These are phyloP conservation scores for Fonsecaea erecta DNA, from an alignment of 2,329 filamentous ascomycete species.

Conservation along the genomic window DNA sequence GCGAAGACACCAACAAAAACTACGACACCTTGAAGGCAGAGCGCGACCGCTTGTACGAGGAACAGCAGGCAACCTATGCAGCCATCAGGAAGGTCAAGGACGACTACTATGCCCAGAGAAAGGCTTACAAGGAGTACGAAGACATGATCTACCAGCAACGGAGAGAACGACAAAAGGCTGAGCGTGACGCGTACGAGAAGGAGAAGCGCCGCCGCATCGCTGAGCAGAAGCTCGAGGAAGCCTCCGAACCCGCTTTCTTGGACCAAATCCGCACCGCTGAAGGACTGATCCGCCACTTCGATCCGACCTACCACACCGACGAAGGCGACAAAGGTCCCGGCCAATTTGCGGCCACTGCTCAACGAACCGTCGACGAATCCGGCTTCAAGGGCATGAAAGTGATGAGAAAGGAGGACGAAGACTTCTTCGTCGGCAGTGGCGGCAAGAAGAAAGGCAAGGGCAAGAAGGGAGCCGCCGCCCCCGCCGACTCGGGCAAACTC, in stretches of 20 bases:
- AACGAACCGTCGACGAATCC: conserved; percentile 82
- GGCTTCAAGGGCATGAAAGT: conserved; percentile 83
- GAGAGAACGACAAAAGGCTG: conserved; percentile 77
- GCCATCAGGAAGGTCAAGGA: conserved; percentile 88
- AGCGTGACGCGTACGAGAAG: conserved; percentile 65
- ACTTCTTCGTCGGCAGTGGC: conserved; percentile 74
- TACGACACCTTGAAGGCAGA: conserved; percentile 83
- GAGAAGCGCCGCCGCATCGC: conserved; percentile 58
- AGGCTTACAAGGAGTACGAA: conserved; percentile 83
- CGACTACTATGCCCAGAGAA: conserved; percentile 78
- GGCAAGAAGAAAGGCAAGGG: conserved; percentile 68
- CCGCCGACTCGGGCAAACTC: conserved; percentile 63
- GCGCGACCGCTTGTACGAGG: conserved; percentile 77
- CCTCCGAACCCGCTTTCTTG: conserved; percentile 76
- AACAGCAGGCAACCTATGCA: conserved; percentile 84
- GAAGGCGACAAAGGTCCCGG: conserved; percentile 49
- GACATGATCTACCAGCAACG: conserved; percentile 77
- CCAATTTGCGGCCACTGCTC: conserved; percentile 73
- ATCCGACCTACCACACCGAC: conserved; percentile 75
- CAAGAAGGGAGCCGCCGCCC: conserved; percentile 53
- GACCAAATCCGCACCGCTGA: conserved; percentile 91
- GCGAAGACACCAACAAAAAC: conserved; percentile 88
- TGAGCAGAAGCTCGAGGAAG: conserved; percentile 59
- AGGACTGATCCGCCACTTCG: conserved; percentile 87
- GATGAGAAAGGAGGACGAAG: conserved; percentile 85